These are phyloP conservation scores for Gamarada debralockiae DNA, from an alignment of 495 filamentous ascomycete species.

Conservation along the genomic window DNA sequence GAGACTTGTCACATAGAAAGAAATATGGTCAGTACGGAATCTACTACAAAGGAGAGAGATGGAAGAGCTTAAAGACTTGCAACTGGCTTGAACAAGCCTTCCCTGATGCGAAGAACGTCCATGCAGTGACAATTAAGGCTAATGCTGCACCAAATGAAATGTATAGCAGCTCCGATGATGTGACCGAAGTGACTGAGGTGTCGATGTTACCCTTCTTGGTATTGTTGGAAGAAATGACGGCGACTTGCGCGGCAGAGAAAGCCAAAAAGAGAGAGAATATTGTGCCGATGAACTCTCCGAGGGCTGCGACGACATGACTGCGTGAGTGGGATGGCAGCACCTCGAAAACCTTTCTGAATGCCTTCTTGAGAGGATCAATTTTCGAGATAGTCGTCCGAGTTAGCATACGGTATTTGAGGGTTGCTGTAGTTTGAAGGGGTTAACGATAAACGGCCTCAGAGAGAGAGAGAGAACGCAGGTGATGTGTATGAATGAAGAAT, in stretches of 20 bases:
- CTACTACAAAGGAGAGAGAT: constrained; percentile 13
- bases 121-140: constrained; percentile 56
- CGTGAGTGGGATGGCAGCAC: constrained; percentile 5
- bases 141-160: constrained; percentile 58
- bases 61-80: constrained; percentile 29
- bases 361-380: constrained; percentile 15
- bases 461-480: too few relatives aligned
- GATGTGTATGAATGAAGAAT: too few relatives aligned
- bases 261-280: constrained; percentile 22
- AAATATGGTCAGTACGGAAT: constrained; percentile 36
- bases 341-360: constrained; percentile 13
- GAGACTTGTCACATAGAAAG: constrained; percentile 38
- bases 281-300: constrained; percentile 22
- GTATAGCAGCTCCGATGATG: constrained; percentile 50
- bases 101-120: constrained; percentile 63
- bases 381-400: too few relatives aligned
- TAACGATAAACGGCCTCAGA: too few relatives aligned
- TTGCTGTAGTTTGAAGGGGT: too few relatives aligned
- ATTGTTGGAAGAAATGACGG: constrained; percentile 36
- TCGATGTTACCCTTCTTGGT: constrained; percentile 2
- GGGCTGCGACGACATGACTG: constrained; percentile 16
- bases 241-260: constrained; percentile 35
- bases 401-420: too few relatives aligned
- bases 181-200: constrained; percentile 4
- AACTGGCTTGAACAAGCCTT: constrained; percentile 64